Evolutionary conservation across 371 early-diverging fungal genomes (phyloP).

Genomic region (Mortierella sp.): DNA sequence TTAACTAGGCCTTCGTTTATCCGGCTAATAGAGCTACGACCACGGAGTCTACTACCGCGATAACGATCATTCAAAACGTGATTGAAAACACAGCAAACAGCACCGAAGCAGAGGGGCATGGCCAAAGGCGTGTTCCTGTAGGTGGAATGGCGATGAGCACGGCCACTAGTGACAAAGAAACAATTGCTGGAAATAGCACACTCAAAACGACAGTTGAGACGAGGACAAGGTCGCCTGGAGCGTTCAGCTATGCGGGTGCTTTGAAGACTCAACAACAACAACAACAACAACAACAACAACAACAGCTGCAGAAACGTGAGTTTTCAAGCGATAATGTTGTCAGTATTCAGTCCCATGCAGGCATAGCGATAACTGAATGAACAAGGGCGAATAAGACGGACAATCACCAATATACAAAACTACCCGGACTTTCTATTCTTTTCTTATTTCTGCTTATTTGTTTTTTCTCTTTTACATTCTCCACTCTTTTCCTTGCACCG

Average conservation of each 20-base stretch:
- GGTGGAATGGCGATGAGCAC: background rate
- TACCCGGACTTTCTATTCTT: background rate
- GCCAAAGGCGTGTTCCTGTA: background rate
- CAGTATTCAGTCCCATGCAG: background rate
- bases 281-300: conserved; percentile 2
- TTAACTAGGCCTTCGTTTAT: no score
- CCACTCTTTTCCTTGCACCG: background rate
- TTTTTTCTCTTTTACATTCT: background rate
- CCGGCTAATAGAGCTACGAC: no score
- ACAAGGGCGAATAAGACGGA: background rate
- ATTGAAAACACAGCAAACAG: background rate
- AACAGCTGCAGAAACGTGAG: background rate
- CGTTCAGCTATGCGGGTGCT: conserved; percentile 21
- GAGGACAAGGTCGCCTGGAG: background rate
- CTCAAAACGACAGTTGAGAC: background rate
- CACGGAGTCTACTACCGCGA: no score
- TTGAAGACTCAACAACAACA: conserved; percentile 12
- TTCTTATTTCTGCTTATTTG: conserved; percentile 1
- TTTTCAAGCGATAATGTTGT: background rate
- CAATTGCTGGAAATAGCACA: background rate
- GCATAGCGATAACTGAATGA: no score
- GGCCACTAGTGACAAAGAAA: background rate
- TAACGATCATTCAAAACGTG: background rate
- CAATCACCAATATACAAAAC: no score
- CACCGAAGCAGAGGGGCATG: background rate